Conservation (phyloP, 345 rosid genomes). For the Psidium friedrichsthalianum region DNA sequence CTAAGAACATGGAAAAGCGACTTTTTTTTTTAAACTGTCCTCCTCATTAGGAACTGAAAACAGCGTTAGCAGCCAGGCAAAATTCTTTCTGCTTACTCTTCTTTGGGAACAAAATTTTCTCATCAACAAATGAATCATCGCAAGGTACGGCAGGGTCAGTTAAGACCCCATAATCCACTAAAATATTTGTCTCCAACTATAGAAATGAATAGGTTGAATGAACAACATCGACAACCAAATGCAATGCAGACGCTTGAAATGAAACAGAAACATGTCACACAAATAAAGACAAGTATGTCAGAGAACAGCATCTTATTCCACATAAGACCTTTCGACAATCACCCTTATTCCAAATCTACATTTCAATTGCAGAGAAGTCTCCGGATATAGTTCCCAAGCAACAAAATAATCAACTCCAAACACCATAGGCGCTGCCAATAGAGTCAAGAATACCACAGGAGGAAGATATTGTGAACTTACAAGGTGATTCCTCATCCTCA, state of each 20-base stretch:
- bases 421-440: background rate
- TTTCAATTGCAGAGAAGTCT: background rate
- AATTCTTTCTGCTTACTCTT: background rate
- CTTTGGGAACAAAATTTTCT: background rate
- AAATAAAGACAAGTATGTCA: background rate
- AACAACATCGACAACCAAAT: background rate
- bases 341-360: background rate
- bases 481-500: conserved; percentile 59
- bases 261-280: background rate
- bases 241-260: background rate
- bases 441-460: background rate
- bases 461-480: conserved; percentile 31
- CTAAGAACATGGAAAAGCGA: background rate
- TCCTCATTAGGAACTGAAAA: background rate
- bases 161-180: background rate
- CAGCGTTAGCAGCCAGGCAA: background rate
- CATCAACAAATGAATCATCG: background rate
- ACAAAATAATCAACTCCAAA: background rate
- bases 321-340: background rate
- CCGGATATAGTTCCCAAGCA: background rate
- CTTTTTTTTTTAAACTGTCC: background rate
- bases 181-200: background rate
- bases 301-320: background rate
- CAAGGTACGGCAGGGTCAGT: background rate
- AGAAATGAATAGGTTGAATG: background rate